phyloP scores from a whole-genome alignment of 192 early-diverging fungal genomes.

The Coemansia aciculifera region DNA sequence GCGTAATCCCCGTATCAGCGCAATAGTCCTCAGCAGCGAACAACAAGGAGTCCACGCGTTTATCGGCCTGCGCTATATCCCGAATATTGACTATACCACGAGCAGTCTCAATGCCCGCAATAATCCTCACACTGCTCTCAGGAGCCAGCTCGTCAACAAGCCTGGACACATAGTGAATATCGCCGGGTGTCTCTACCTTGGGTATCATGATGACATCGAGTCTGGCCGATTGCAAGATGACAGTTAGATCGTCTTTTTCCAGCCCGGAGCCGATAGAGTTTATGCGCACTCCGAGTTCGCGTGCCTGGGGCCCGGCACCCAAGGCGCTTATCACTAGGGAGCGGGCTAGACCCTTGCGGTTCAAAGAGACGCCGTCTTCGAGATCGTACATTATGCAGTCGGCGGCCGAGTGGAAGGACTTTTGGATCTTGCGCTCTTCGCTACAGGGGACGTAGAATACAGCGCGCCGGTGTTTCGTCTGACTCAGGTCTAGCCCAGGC shows the following conservation, averaged over 20 bases:
- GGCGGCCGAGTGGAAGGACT: slow-evolving; percentile 64
- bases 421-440: slow-evolving; percentile 84
- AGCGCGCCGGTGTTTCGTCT: slow-evolving; percentile 34
- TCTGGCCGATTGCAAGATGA: slow-evolving; percentile 64
- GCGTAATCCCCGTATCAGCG: slow-evolving; percentile 80
- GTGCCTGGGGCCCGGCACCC: slow-evolving; percentile 27
- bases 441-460: slow-evolving; percentile 74
- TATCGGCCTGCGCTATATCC: slow-evolving; percentile 75
- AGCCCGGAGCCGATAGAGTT: slow-evolving; percentile 78
- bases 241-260: slow-evolving; percentile 78
- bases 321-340: slow-evolving; percentile 70
- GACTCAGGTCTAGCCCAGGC: slow-evolving; percentile 28
- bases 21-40: slow-evolving; percentile 97
- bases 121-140: slow-evolving; percentile 70
- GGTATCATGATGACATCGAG: slow-evolving; percentile 83
- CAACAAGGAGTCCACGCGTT: slow-evolving; percentile 78
- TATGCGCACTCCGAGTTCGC: slow-evolving; percentile 87
- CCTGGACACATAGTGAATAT: slow-evolving; percentile 71
- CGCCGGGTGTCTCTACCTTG: slow-evolving; percentile 79
- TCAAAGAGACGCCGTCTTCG: slow-evolving; percentile 85
- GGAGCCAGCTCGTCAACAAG: slow-evolving; percentile 71
- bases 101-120: slow-evolving; percentile 89
- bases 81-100: slow-evolving; percentile 82
- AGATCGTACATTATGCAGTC: slow-evolving; percentile 92
- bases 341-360: slow-evolving; percentile 80